Evolutionary conservation across 176 grass and related monocot species (phyloP).

Genomic region (Raddia guianensis): DNA sequence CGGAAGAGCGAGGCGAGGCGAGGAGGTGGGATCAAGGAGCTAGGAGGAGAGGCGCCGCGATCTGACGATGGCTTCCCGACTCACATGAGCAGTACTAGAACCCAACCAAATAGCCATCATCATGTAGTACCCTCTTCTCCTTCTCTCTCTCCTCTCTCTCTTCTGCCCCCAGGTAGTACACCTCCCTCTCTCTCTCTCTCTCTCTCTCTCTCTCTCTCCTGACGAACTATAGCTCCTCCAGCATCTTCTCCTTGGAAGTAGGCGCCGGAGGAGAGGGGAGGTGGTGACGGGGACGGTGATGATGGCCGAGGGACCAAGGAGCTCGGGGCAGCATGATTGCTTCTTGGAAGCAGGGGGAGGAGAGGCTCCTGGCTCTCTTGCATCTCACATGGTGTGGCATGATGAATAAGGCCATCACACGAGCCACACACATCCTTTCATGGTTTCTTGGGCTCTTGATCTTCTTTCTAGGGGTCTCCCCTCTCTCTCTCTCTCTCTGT

Average conservation of each 20-base stretch:
- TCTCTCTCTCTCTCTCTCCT: slow-evolving; percentile 35
- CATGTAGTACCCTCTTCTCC: background rate
- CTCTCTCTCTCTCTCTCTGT: background rate
- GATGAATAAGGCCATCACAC: slow-evolving; percentile 48
- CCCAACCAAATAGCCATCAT: slow-evolving; percentile 43
- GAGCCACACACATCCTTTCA: slow-evolving; percentile 45
- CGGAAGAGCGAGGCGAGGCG: background rate
- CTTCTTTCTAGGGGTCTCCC: slow-evolving; percentile 48
- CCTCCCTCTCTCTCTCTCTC: slow-evolving; percentile 27
- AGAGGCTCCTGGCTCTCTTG: slow-evolving; percentile 13
- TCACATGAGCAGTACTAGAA: slow-evolving; percentile 16
- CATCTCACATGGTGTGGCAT: slow-evolving; percentile 62
- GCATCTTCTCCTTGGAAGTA: slow-evolving; percentile 52
- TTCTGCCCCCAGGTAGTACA: background rate
- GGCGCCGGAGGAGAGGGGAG: slow-evolving; percentile 34
- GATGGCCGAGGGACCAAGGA: slow-evolving; percentile 52
- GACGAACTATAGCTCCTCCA: slow-evolving; percentile 39
- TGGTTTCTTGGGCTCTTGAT: slow-evolving; percentile 51
- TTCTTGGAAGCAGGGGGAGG: slow-evolving; percentile 52
- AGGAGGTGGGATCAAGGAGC: background rate
- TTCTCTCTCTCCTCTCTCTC: slow-evolving; percentile 19
- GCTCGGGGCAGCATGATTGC: slow-evolving; percentile 63
- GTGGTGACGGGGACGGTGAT: slow-evolving; percentile 54
- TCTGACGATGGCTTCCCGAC: slow-evolving; percentile 64
- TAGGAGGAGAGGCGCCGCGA: slow-evolving; percentile 31